Percentiles rank a stretch among this genome's conserved stretches.
Evolutionary conservation across 1,139 yeast species (phyloP).

Genomic region (Yarrowia galli): DNA sequence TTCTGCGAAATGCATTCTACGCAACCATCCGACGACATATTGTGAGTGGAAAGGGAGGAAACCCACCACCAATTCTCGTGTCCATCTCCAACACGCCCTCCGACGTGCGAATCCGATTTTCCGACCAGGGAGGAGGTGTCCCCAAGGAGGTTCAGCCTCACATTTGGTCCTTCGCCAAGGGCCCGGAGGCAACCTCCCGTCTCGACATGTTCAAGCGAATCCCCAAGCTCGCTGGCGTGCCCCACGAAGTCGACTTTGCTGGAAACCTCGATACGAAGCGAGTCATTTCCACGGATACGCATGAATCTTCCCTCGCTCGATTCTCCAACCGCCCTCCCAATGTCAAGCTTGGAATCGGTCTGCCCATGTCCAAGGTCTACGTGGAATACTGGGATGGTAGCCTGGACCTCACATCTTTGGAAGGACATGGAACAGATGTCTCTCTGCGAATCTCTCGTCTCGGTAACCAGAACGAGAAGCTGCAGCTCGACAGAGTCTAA

Average conservation of each 20-base stretch:
- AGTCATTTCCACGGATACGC: slow-evolving; percentile 24
- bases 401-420: slow-evolving; percentile 77
- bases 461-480: slow-evolving; percentile 68
- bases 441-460: slow-evolving; percentile 77
- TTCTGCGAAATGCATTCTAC: slow-evolving; percentile 81
- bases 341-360: slow-evolving; percentile 80
- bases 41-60: slow-evolving; percentile 49
- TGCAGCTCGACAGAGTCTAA: slow-evolving; percentile 77
- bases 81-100: slow-evolving; percentile 72
- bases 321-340: slow-evolving; percentile 76
- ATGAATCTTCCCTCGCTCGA: slow-evolving; percentile 56
- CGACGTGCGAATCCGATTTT: slow-evolving; percentile 74
- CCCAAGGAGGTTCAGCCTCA: slow-evolving; percentile 62
- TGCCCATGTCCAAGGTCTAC: slow-evolving; percentile 89
- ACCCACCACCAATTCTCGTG: slow-evolving; percentile 73
- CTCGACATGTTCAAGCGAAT: slow-evolving; percentile 49
- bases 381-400: slow-evolving; percentile 98
- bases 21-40: slow-evolving; percentile 57
- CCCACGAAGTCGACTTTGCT: slow-evolving; percentile 38
- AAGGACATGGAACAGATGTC: slow-evolving; percentile 92
- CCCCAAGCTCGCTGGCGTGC: slow-evolving; percentile 51
- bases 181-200: slow-evolving; percentile 47
- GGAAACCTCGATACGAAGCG: slow-evolving; percentile 36
- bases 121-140: slow-evolving; percentile 92
- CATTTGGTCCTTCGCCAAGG: slow-evolving; percentile 76